These are phyloP conservation scores for Pythium periplocum DNA, from an alignment of 352 stramenopile genomes.

Conservation along the genomic window DNA sequence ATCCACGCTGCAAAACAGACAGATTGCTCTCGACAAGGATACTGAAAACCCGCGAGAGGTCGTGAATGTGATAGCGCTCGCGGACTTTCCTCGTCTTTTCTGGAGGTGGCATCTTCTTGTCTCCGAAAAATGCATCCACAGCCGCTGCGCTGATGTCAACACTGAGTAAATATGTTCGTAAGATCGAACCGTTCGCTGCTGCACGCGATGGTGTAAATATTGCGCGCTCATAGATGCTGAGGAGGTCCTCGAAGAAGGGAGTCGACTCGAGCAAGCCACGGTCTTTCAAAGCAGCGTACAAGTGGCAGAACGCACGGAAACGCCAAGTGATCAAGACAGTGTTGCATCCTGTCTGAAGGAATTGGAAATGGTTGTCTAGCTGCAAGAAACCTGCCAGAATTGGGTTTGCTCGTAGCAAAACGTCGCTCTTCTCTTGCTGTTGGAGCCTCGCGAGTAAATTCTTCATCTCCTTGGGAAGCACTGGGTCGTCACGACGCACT, in stretches of 20 bases:
- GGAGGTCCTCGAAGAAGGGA: conserved; percentile 25
- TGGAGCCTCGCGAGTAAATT: neutral
- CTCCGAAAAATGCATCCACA: conserved; percentile 22
- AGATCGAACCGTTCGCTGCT: conserved; percentile 21
- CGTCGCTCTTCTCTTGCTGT: conserved; percentile 4
- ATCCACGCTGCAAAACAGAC: conserved; percentile 11
- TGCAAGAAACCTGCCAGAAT: conserved; percentile 22
- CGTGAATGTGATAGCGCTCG: conserved; percentile 12
- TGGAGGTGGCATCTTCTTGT: conserved; percentile 1
- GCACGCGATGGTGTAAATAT: conserved; percentile 29
- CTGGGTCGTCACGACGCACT: conserved; percentile 10
- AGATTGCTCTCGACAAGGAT: conserved; percentile 21
- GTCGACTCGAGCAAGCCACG: conserved; percentile 8
- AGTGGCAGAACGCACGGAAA: conserved; percentile 20
- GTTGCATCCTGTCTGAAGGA: conserved; percentile 16
- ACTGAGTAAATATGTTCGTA: conserved; percentile 23
- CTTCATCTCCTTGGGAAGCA: conserved; percentile 10
- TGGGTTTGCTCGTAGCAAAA: conserved; percentile 18
- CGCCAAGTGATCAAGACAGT: conserved; percentile 21
- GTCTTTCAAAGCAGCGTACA: conserved; percentile 23
- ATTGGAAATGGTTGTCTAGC: conserved; percentile 23
- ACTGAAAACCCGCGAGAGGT: conserved; percentile 21
- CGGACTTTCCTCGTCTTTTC: conserved; percentile 17
- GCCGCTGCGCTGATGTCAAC: conserved; percentile 18
- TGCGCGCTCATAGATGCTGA: conserved; percentile 18